Evolutionary conservation across 2,329 filamentous ascomycete genomes (phyloP).

Genomic region (Colletotrichum tanaceti): DNA sequence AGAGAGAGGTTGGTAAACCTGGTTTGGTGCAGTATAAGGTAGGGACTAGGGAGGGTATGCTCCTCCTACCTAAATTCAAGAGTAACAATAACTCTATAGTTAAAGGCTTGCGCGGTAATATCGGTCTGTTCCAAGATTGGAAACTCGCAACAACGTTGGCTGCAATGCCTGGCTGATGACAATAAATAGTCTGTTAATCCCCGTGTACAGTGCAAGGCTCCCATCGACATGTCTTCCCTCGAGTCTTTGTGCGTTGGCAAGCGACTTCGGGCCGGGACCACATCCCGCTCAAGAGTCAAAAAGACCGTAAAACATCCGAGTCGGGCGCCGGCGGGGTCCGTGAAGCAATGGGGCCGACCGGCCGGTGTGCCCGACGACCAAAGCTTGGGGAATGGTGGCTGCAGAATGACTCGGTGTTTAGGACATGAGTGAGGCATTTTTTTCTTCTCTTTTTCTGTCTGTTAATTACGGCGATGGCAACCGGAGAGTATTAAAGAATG

Average conservation of each 20-base stretch:
- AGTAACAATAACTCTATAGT: too few species aligned
- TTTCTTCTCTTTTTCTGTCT: too few species aligned
- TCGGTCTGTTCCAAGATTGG: background rate
- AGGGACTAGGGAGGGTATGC: too few species aligned
- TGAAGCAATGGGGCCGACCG: background rate
- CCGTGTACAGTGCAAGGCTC: background rate
- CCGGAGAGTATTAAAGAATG: too few species aligned
- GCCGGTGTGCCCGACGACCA: constrained; percentile 11
- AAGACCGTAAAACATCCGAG: background rate
- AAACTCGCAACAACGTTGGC: background rate
- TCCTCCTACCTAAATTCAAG: too few species aligned
- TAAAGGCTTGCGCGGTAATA: too few species aligned
- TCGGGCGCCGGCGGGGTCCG: background rate
- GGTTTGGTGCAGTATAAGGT: too few species aligned
- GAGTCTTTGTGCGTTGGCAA: background rate
- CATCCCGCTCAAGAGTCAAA: background rate
- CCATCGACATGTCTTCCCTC: too few species aligned
- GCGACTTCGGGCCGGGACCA: constrained; percentile 2
- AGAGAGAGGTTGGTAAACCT: too few species aligned
- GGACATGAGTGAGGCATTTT: constrained; percentile 5
- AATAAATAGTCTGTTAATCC: background rate
- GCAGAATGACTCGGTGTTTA: constrained; percentile 21
- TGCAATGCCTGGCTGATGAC: background rate
- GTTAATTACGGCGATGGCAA: too few species aligned
- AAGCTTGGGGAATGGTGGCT: background rate